Evolutionary conservation across 352 stramenopile genomes (phyloP), one percentile per base, ranked within the genome.

Genomic region (Aphanomyces stellatus): DNA sequence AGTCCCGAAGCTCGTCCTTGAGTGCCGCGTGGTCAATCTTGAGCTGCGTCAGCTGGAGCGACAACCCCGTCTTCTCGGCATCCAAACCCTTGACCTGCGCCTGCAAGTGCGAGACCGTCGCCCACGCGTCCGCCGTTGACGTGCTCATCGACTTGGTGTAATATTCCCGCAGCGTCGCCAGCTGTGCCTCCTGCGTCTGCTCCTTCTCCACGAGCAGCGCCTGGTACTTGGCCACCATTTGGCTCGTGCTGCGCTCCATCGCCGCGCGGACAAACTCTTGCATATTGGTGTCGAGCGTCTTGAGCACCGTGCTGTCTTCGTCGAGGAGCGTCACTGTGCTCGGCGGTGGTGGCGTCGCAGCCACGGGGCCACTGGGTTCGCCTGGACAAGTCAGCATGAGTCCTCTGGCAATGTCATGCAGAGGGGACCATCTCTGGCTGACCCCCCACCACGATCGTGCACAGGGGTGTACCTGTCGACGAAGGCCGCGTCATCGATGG

Each of bases 41-140:
- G n/a, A 90, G 37, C 42, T 94, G 84, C 57, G 86, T 88, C 43
- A 87, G 87, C 56, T 88, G 74, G 40, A 87, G 56, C 27, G 72
- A 74, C 0, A 94, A 28, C 17, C 71, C 72, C 15, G 80, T 71
- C 31, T 86, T 91, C 27, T 88, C 71, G 35, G 91, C 81, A 30
- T 84, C 69, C n/a, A 93, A 65, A 7, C 72, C 74, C 46, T 94
- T 91, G 41, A 90, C 30, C 60, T 88, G 60, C 22, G 37, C 37
- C 25, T 49, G 37, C 15, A 57, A 41, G 24, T 49, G 48, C 60
- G 60, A 28, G 43, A 67, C 60, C 2, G 60, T 67, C n/a, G 60
- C 41, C 60, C 60, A 67, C 17, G 60, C 60, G 27, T 67, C 60
- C 4, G 48, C 37, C 8, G 60, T 67, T 8, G 15, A 19, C 7